phyloP scores from a whole-genome alignment of 1,284 basidiomycete species.

The Coriolopsis trogii region DNA sequence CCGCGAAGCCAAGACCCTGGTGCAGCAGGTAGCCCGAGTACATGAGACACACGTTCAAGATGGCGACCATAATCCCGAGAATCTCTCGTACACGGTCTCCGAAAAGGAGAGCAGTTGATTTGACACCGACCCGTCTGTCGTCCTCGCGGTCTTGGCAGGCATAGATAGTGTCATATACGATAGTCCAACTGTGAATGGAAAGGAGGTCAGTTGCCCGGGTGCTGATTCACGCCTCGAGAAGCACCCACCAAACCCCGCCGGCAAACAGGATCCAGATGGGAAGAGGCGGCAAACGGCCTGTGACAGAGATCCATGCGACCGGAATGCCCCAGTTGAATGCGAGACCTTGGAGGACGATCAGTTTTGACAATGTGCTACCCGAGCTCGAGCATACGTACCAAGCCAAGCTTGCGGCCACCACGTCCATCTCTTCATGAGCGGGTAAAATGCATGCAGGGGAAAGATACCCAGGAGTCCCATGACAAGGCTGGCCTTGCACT shows the following conservation, averaged over 20 bases:
- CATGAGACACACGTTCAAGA: slow-evolving; percentile 52
- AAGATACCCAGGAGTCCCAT: slow-evolving; percentile 49
- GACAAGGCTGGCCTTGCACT: slow-evolving; percentile 35
- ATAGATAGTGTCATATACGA: slow-evolving; percentile 70
- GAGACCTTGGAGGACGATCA: slow-evolving; percentile 16
- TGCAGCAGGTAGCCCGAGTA: slow-evolving; percentile 51
- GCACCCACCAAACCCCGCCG: slow-evolving; percentile 41
- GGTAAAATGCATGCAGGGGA: slow-evolving; percentile 52
- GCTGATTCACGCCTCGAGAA: background rate
- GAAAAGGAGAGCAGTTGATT: slow-evolving; percentile 60
- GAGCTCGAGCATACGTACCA: slow-evolving; percentile 33
- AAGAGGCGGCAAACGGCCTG: slow-evolving; percentile 40
- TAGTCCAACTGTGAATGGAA: slow-evolving; percentile 58
- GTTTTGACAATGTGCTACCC: background rate
- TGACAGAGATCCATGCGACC: slow-evolving; percentile 21
- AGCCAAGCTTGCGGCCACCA: slow-evolving; percentile 76
- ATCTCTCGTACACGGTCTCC: slow-evolving; percentile 58
- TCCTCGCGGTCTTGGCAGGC: slow-evolving; percentile 59
- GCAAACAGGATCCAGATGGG: slow-evolving; percentile 44
- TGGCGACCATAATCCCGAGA: slow-evolving; percentile 51
- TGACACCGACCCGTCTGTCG: slow-evolving; percentile 54
- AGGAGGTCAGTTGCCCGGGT: background rate
- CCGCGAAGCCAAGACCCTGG: slow-evolving; percentile 56
- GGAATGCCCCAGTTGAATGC: slow-evolving; percentile 30
- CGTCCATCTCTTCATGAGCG: slow-evolving; percentile 63